These are phyloP conservation scores for Pyrus bretschneideri DNA, from an alignment of 306 rosid species.

Conservation along the genomic window DNA sequence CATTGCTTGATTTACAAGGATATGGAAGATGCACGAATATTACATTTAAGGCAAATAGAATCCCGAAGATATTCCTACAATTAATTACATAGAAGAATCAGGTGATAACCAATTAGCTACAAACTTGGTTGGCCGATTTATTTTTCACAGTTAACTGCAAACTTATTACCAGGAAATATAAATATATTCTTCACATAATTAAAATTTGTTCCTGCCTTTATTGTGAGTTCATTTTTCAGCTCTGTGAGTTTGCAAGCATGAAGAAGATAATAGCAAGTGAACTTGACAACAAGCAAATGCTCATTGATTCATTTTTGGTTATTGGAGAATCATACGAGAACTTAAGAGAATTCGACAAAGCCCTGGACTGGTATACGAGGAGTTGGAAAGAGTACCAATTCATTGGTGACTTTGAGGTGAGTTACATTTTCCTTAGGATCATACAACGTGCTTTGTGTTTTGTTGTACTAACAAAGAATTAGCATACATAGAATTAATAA, in stretches of 20 bases:
- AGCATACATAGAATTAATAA: background rate
- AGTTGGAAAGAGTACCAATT: slow-evolving; percentile 61
- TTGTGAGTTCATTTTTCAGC: slow-evolving; percentile 38
- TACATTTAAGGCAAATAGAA: too few relatives aligned
- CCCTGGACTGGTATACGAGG: slow-evolving; percentile 68
- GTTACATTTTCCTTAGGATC: too few relatives aligned
- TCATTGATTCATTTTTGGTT: slow-evolving; percentile 57
- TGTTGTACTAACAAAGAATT: background rate
- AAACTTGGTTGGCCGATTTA: too few relatives aligned
- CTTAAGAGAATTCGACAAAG: slow-evolving; percentile 59
- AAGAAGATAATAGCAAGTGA: slow-evolving; percentile 58
- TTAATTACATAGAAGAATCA: too few relatives aligned
- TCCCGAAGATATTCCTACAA: too few relatives aligned
- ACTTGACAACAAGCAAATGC: slow-evolving; percentile 64
- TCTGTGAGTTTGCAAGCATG: slow-evolving; percentile 62
- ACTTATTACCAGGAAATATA: background rate
- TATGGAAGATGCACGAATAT: too few relatives aligned
- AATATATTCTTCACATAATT: background rate
- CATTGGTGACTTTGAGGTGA: slow-evolving; percentile 61
- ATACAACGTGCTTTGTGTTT: background rate
- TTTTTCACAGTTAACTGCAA: background rate
- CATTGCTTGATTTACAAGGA: too few relatives aligned
- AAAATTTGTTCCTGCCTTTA: background rate
- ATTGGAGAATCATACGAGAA: slow-evolving; percentile 77
- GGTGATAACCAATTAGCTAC: too few relatives aligned